Evolutionary conservation across 192 early-diverging fungal species (phyloP).

Genomic region (Coemansia sp.): DNA sequence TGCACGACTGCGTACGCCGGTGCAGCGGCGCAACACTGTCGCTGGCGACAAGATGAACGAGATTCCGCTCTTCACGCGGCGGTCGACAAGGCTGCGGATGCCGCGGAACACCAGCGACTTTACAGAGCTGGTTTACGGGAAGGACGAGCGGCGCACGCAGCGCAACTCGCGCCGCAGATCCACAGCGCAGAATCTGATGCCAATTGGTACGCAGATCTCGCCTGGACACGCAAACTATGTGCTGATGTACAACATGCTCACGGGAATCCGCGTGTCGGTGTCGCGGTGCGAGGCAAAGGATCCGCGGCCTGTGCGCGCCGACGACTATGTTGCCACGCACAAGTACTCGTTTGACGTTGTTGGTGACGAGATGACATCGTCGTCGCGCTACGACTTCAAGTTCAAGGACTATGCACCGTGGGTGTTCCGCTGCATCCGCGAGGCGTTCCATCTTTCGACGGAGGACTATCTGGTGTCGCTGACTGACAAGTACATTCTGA

Average conservation of each 20-base stretch:
- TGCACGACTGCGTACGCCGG: constrained; percentile 17
- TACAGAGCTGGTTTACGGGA: constrained; percentile 17
- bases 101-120: constrained; percentile 51
- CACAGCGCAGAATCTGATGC: constrained; percentile 21
- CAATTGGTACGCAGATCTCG: constrained; percentile 80
- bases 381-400: constrained; percentile 95
- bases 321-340: constrained; percentile 87
- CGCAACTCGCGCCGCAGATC: constrained; percentile 46
- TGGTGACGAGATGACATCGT: constrained; percentile 95
- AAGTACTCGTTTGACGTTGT: constrained; percentile 96
- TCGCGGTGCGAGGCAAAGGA: constrained; percentile 87
- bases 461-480: constrained; percentile 93
- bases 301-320: constrained; percentile 64
- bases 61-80: constrained; percentile 1
- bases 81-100: constrained; percentile 24
- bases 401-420: constrained; percentile 99
- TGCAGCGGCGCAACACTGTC: constrained; percentile 54
- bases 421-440: constrained; percentile 91
- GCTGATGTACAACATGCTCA: constrained; percentile 99
- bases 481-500: constrained; percentile 95
- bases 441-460: constrained; percentile 85
- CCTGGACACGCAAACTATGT: constrained; percentile 96
- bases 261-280: constrained; percentile 89
- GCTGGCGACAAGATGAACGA: constrained; percentile 47
- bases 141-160: constrained; percentile 35